Base-by-base conservation (phyloP, 805 yeast genomes). In the Saccharomycopsis babjevae region DNA sequence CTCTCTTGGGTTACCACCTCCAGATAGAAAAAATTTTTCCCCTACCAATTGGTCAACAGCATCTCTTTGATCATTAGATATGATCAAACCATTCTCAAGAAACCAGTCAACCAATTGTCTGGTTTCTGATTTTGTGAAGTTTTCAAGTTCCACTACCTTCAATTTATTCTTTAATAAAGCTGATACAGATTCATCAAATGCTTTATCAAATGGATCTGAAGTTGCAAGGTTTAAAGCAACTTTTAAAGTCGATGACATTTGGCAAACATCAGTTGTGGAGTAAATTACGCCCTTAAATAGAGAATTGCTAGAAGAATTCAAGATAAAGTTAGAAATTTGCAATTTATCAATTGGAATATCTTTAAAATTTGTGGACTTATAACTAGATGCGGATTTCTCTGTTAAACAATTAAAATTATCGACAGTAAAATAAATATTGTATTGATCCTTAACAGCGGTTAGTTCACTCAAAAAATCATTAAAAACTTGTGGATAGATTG, bases 391-490 rank as follows among this genome's bases (percentile, higher is more conserved):
- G 6, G 87, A 78, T 36, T 73, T 68, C 43, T 83, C 79, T 13
- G 83, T 70, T 61, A 89, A 72, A 2, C 84, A 82, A 62, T 89
- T 84, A 68, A 89, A 78, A 68, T 88, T 84, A 71, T 91, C 97
- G 52, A 90, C 77, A 2, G 96, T 78, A 52, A 89, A 76, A 57
- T 81, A 75, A 10, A 86, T 85, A 5, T 93, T 92, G 43, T 75
- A 70, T 64, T 88, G 89, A 42, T 42, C 36, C n/a, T 55, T 57
- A 22, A 46, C 32, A 8, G 42, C 38, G 5, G 55, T 28, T 58
- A 89, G 73, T 72, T 87, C 90, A 1, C 75, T 38, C 20, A 63
- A 22, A 36, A 63, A 36, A 25, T 57, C 60, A 5, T 30, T 43
- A 43, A 63, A 61, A 10, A 61, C 58, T 20, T 18, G 32, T 5